Evolutionary conservation across 768 basidiomycete genomes (phyloP), one percentile per base, ranked within the genome.

Genomic region (Imleria badia): DNA sequence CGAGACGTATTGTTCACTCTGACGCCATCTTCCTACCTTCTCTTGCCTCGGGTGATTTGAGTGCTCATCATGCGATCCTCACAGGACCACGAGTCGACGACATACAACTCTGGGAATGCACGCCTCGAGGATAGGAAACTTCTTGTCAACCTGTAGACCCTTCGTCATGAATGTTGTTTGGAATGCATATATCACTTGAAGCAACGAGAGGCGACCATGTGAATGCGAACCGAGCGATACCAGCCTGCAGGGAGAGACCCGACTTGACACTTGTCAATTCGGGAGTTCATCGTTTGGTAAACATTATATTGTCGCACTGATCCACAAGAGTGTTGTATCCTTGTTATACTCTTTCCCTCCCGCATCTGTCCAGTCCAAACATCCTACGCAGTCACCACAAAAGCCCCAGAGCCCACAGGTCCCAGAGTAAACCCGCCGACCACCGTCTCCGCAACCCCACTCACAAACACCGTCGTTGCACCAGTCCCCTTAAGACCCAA

Each of bases 331-430:
- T n/a, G n/a, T n/a, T n/a, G n/a, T n/a, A n/a, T n/a, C n/a, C n/a
- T n/a, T n/a, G n/a, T n/a, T n/a, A n/a, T n/a, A n/a, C n/a, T n/a
- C n/a, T n/a, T n/a, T n/a, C n/a, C n/a, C n/a, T n/a, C n/a, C 6
- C 26, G 3, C 26, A 53, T 3, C 26, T 26, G 23, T 35, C 8
- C 13, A 36, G 3, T 9, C 8, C 13, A 30, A 33, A 6, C 19
- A 0, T 17, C 11, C 20, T 46, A 53, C 3, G 55, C 40, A 5
- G 12, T 2, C 15, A 61, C 45, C 9, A 62, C 52, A 20, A 71
- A 62, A 3, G 61, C 66, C 0, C 7, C 68, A 19, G 70, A 65
- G 6, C 52, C 58, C 17, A 72, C 64, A 26, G 60, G 60, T 26
- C 68, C 70, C 9, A 70, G 35, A 7, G 33, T 57, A 46, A 69